These are phyloP conservation scores for Wallacemonas sp. DNA, from an alignment of 208 protist species.

Conservation along the genomic window DNA sequence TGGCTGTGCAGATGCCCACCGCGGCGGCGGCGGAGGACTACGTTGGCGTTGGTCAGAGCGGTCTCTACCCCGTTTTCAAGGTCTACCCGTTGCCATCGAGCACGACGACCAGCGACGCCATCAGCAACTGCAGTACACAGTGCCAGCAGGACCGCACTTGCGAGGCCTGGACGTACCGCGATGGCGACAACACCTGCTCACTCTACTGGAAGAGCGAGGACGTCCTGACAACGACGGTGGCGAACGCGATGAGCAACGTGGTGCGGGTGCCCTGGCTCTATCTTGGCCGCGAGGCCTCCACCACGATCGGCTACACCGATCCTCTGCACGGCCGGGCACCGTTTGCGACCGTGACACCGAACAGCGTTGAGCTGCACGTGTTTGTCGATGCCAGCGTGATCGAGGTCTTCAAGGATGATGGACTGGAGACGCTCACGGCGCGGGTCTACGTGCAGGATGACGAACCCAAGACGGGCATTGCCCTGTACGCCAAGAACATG, in stretches of 20 bases:
- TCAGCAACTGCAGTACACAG: constrained; percentile 33
- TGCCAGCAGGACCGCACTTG: constrained; percentile 36
- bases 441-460: constrained; percentile 32
- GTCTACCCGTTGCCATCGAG: constrained; percentile 15
- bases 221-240: constrained; percentile 4
- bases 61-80: constrained; percentile 24
- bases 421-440: constrained; percentile 38
- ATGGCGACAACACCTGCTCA: constrained; percentile 19
- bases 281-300: constrained; percentile 31
- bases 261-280: constrained; percentile 36
- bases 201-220: constrained; percentile 40
- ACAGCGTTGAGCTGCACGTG: constrained; percentile 29
- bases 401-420: constrained; percentile 54
- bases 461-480: constrained; percentile 25
- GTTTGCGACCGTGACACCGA: constrained; percentile 24
- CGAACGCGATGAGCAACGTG: constrained; percentile 25
- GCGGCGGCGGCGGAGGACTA: constrained; percentile 12
- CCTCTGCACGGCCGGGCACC: constrained; percentile 36
- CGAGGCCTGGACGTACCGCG: constrained; percentile 35
- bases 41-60: constrained; percentile 20
- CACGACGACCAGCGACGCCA: not conserved
- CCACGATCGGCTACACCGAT: constrained; percentile 29
- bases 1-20: constrained; percentile 43
- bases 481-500: constrained; percentile 37
- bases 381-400: constrained; percentile 41